Evolutionary conservation across 768 basidiomycete species (phyloP), one percentile per base, ranked within the genome.

Genomic region (Ramaria rubella): DNA sequence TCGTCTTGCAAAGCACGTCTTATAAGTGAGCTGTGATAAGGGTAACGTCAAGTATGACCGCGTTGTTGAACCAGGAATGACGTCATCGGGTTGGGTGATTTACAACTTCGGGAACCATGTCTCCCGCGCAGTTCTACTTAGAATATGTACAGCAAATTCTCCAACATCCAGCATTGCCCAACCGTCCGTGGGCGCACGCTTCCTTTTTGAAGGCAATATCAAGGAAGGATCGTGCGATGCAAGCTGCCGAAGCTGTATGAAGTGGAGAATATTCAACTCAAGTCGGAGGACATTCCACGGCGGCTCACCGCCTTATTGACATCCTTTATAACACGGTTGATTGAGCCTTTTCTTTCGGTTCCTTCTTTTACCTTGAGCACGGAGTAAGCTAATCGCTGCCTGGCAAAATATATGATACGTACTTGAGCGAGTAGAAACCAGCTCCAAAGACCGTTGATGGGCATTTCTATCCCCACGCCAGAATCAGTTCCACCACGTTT

Each of bases 121-220:
- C 60, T 84, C 79, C 59, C 81, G 74, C 24, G 85, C 85, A 26
- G 78, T 75, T 56, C 70, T 78, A 70, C 85, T 86, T 58, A 91
- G 62, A 46, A 93, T 74, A 65, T 93, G 90, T 21, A 92, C 81
- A 1, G 83, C 90, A 74, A 90, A 87, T 45, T 81, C 77, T 29
- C 89, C 89, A 6, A 81, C 86, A 66, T 93, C 90, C 46, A 93
- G 72, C 82, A 92, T 82, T 2, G 85, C 86, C 90, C 90, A 93
- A 24, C 86, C 87, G 52, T 84, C 83, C 60, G 79, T 77, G 57
- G 76, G 75, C 27, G 78, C 73, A 31, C 78, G 77, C 64, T 81
- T 82, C 29, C 79, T 73, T 58, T 87, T 89, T 19, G 81, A 79
- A 3, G 85, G 81, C 12, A 90, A 72, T 14, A 73, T 65, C 29